Base-by-base conservation (phyloP, 2,329 filamentous ascomycete genomes). In the Paracoccidioides lutzii region DNA sequence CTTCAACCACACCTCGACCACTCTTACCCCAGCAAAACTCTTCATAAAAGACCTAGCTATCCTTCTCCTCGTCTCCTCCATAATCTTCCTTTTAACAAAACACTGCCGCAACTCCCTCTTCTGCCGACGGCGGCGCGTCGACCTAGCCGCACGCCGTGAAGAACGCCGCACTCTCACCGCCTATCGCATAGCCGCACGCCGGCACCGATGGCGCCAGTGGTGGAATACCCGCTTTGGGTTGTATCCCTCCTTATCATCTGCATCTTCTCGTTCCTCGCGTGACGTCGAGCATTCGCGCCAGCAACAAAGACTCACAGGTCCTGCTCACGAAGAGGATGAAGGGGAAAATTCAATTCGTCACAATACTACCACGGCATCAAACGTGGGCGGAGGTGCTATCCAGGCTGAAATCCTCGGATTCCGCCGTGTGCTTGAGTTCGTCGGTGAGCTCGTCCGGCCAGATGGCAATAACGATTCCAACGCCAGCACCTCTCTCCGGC, bases 131-230 rank as follows among this genome's bases (percentile, higher is more conserved):
- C 74, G 71, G 35, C 74, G 75, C 56, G 76, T 75, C 10, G 79
- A 81, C 56, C 72, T 78, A 32, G 73, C 76, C 7, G 77, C 79
- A 14, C 70, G 74, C 45, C 73, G 73, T 12, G 79, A 82, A 67
- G 78, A 82, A 65, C 73, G 78, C 52, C 69, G 73, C 35, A 77
- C 75, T 33, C 76, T 71, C 9, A 71, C 74, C 10, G 72, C 76
- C 6, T 82, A 82, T 61, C 74, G 74, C 45, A 71, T 75, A 37
- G 78, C 79, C 35, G 79, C 79, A 22, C 73, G 77, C 28, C 69
- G 74, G 35, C 76, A 78, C 49, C 71, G 73, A 43, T 75, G 76
- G 70, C 69, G 72, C 38, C 72, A 74, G 53, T 79, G 76, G 71
- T 80, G 78, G 76, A 66, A 66, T 41, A 64, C 66, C 2, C 64